Base-by-base conservation (phyloP, 768 basidiomycete species). In the Mycena filopes region DNA sequence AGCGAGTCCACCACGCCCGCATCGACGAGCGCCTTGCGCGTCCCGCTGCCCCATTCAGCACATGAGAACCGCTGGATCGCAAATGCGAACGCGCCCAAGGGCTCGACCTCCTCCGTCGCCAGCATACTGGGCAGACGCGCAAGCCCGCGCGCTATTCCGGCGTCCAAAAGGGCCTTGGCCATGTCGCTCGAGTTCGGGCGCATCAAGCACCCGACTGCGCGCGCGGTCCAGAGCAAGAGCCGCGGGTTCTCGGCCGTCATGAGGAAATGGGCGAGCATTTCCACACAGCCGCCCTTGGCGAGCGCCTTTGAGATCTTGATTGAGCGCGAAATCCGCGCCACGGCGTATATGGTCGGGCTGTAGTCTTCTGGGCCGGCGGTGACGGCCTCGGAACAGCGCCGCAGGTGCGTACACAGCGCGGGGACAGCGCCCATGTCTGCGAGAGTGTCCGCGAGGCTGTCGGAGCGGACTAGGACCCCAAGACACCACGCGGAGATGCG, bases 1-100 rank as follows among this genome's bases (percentile, higher is more conserved):
- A 76, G 62, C 9, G 75, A 69, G 54, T 76, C 75, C 18, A 74
- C 71, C 7, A 73, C 71, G 1, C 75, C 74, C 23, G 71, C 74
- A 15, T 75, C 73, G 6, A 75, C 72, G 1, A 75, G 58, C 25
- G 69, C 65, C 49, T 73, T 73, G 1, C 73, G 53, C 3, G 70
- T 73, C 55, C 67, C 71, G 3, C 66, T 62, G 23, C 74, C 74
- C 74, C 71, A 73, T 42, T 75, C 74, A 13, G 75, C 75, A 36
- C 71, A 71, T 28, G 64, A 70, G 46, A 76, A 73, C 9, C 74
- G 61, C 53, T 74, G 71, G 25, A 76, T 69, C 9, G 74, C 71
- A 36, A 73, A 76, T 0, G 72, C 74, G 33, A 74, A 73, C 15
- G 73, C 63, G 16, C 57, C 72, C 20, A 76, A 60, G 7, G 72